Conservation (phyloP, 2,329 filamentous ascomycete genomes). For the Phaeosphaeria sp. region DNA sequence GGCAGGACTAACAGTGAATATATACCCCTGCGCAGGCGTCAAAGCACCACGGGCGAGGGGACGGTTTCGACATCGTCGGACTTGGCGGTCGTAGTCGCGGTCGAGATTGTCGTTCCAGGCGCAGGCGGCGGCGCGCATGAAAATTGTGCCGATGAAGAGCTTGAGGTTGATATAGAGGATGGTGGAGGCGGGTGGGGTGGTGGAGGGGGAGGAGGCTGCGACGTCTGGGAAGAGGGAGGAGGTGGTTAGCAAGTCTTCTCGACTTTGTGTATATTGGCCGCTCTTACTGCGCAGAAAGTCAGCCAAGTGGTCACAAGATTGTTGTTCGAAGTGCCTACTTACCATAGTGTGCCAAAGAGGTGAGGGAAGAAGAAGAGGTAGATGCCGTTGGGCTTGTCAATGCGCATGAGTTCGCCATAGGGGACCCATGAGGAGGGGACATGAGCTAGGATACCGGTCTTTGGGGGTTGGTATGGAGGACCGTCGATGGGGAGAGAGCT, state of each 20-base stretch:
- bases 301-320: no score
- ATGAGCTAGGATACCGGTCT: background rate
- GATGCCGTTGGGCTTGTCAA: constrained; percentile 52
- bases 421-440: constrained; percentile 8
- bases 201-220: constrained; percentile 27
- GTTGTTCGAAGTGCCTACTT: no score
- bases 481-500: background rate
- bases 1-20: constrained; percentile 49
- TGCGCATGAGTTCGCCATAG: constrained; percentile 54
- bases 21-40: constrained; percentile 51
- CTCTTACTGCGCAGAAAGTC: no score
- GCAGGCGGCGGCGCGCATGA: constrained; percentile 42
- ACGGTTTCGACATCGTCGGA: constrained; percentile 15
- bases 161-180: constrained; percentile 31
- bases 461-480: background rate
- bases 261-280: no score
- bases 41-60: constrained; percentile 56
- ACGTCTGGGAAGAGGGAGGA: no score
- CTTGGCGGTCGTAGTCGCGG: constrained; percentile 60
- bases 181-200: constrained; percentile 4
- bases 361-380: constrained; percentile 55
- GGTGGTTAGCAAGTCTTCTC: no score
- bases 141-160: constrained; percentile 57
- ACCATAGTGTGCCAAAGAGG: constrained; percentile 50
- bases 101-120: constrained; percentile 65